Evolutionary conservation across 441 rosid genomes (phyloP), one percentile per base, ranked within the genome.

Genomic region (Aquilaria agallochum): DNA sequence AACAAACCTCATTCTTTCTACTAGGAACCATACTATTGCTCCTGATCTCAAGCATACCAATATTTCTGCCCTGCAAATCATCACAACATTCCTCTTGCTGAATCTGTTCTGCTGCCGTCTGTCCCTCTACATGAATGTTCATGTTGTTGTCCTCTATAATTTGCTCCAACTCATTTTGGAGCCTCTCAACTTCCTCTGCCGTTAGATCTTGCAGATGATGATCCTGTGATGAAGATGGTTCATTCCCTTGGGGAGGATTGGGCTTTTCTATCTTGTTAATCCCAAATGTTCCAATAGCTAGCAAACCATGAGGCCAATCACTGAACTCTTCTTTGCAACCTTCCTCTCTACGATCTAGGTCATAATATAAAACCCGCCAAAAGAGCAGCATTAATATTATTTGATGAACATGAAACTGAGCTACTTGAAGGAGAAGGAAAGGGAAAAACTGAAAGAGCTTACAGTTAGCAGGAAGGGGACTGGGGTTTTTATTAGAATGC

Each of bases 201-300:
- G 71, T 62, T n/a, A 72, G 76, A 55, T 72, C 67, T 12, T 72
- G 68, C 1, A 59, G 66, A 57, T 55, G 36, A 45, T 42, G 32
- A 20, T 65, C 67, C 1, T 52, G 66, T 11, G 69, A 50, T 11
- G 69, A 50, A 30, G 67, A 11, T 11, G 59, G 40, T 6, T 46
- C 34, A 15, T 50, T 58, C 55, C 68, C 68, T 7, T 63, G 63
- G 5, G 42, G 7, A 50, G 57, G 65, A 56, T 58, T 58, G 49
- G 55, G 55, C 12, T 50, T 65, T 56, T 67, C 61, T 55, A 65
- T 60, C 0, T 51, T 52, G 5, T 58, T 57, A 20, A 72, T 75
- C 60, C 91, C 88, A 53, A 85, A 72, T 20, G 91, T 85, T 4
- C 91, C 91, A 1, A 85, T 85, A 20, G 80, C 74, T 30, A 85